Evolutionary conservation across 441 rosid species (phyloP), one percentile per base, ranked within the genome.

Genomic region (Erysimum cheiri): DNA sequence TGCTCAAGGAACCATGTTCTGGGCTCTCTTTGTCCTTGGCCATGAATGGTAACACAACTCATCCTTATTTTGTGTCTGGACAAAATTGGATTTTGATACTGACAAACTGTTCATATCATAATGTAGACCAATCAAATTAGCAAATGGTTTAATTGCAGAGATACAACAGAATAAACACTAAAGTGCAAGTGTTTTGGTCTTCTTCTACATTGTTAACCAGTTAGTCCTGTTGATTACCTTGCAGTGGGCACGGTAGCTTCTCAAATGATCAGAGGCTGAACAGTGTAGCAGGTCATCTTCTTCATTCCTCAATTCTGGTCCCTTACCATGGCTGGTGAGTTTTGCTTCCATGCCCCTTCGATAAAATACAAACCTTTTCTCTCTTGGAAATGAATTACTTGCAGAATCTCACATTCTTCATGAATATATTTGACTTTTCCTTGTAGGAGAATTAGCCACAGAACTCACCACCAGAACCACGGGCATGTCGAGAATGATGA

Each of bases 11-110:
- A 94, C 97, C 69, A 94, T 94, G 97, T 92, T 92, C 48, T 92
- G 97, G 98, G 98, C 91, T 62, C 85, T 94, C 60, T 94, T 94
- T 79, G 97, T 91, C 68, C 96, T 94, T 59, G 97, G 97, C 43
- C 97, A 94, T 73, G 98, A 94, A 54, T 94, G 97, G 97, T 91
- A 87, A 39, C 15, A 39, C 15, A 13, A 48, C 13, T 6, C 40
- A 11, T 31, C 8, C 41, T 32, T n/a, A 54, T 52, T 33, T 31
- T 62, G 43, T 62, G 43, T 53, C 12, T 7, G 37, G 13, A 54
- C 5, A 4, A 1, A 4, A 55, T 32, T 55, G 14, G 60, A 8
- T 55, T 55, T 28, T 35, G 61, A 36, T 58, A 19, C 46, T 19
- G 17, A 19, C 6, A 58, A 58, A 58, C 33, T 22, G 33, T 31